A percentile compares a stretch with the other conserved stretches of the same genome.
Evolutionary conservation across 495 filamentous ascomycete genomes (phyloP).

Genomic region (Cenococcum geophilum): DNA sequence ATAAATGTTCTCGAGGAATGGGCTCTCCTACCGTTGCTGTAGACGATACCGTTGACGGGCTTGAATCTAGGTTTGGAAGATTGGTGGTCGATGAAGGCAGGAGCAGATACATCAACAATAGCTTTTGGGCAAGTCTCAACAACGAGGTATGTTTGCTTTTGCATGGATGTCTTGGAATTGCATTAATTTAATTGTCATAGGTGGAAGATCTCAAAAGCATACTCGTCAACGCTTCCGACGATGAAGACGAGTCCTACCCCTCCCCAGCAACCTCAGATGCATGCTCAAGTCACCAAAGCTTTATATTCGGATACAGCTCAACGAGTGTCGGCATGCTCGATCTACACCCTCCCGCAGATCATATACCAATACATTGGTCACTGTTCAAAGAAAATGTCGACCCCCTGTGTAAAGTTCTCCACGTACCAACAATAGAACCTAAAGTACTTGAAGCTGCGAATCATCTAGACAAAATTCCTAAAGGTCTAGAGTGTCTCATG

Average conservation of each 20-base stretch:
- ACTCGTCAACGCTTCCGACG: constrained; percentile 61
- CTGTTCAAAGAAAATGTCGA: constrained; percentile 50
- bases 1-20: not conserved
- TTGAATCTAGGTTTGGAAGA: constrained; percentile 69
- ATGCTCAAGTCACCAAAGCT: constrained; percentile 53
- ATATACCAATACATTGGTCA: constrained; percentile 41
- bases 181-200: constrained; percentile 35
- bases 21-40: constrained; percentile 7
- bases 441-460: constrained; percentile 31
- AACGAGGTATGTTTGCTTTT: constrained; percentile 59
- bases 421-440: constrained; percentile 39
- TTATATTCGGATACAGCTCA: constrained; percentile 51
- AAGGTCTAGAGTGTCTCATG: constrained; percentile 57
- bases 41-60: constrained; percentile 30
- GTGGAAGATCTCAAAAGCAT: constrained; percentile 68
- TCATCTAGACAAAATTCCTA: constrained; percentile 32
- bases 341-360: constrained; percentile 37
- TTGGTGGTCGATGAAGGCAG: constrained; percentile 74
- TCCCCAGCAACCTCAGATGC: constrained; percentile 49
- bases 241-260: constrained; percentile 56
- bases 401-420: constrained; percentile 64
- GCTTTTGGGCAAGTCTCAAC: constrained; percentile 81
- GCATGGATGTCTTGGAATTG: constrained; percentile 9
- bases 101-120: constrained; percentile 80
- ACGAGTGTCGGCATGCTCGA: constrained; percentile 34